Conservation (phyloP, 805 yeast species). For the Wickerhamomyces canadensis region DNA sequence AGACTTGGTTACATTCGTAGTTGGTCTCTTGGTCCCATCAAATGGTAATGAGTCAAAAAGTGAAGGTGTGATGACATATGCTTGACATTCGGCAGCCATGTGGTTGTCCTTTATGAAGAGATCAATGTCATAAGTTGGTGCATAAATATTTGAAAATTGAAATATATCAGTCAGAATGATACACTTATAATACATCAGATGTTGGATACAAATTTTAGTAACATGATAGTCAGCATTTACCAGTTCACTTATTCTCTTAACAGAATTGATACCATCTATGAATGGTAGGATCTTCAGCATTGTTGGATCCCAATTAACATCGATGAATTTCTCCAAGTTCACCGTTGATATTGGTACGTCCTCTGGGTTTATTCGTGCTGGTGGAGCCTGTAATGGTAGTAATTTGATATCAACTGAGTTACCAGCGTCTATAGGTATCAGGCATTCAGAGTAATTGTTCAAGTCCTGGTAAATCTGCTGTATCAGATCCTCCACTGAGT, state of each 20-base stretch:
- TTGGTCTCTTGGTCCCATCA: conserved; percentile 11
- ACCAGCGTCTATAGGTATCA: conserved; percentile 86
- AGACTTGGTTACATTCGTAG: background rate
- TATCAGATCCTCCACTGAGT: conserved; percentile 66
- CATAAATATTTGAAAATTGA: conserved; percentile 83
- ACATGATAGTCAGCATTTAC: conserved; percentile 77
- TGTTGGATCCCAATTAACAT: conserved; percentile 96
- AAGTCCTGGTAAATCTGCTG: conserved; percentile 92
- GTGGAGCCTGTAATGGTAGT: conserved; percentile 84
- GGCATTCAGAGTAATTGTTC: conserved; percentile 92
- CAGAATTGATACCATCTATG: conserved; percentile 84
- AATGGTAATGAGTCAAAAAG: conserved; percentile 31
- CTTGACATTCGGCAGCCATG: conserved; percentile 80
- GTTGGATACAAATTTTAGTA: conserved; percentile 85
- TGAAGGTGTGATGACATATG: conserved; percentile 56
- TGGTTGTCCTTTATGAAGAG: conserved; percentile 56
- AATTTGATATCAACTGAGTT: conserved; percentile 89
- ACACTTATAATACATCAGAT: conserved; percentile 84
- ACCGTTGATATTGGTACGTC: conserved; percentile 95
- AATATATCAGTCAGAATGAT: conserved; percentile 80
- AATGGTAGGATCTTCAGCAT: conserved; percentile 82
- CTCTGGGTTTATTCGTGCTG: conserved; percentile 64
- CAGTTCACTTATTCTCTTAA: conserved; percentile 66
- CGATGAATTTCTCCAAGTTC: conserved; percentile 63
- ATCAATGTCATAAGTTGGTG: conserved; percentile 77